A percentile compares a stretch with the other conserved stretches of the same genome.
These are phyloP conservation scores for Coleophoma eucalyptorum DNA, from an alignment of 2,329 filamentous ascomycete species.

Conservation along the genomic window DNA sequence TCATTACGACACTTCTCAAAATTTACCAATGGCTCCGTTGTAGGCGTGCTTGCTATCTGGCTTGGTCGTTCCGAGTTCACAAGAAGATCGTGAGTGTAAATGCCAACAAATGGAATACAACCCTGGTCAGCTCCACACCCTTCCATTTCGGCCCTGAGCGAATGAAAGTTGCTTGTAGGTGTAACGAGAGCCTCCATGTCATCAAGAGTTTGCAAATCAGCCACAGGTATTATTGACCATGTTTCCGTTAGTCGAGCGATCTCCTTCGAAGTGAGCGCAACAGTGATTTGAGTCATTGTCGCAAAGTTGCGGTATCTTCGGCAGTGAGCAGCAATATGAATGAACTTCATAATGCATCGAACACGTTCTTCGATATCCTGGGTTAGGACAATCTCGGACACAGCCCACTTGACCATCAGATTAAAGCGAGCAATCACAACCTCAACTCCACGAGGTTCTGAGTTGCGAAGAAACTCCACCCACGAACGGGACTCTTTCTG, in stretches of 20 bases:
- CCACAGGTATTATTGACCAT: constrained; percentile 65
- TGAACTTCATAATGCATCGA: constrained; percentile 73
- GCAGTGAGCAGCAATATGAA: constrained; percentile 76
- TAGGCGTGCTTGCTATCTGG: constrained; percentile 65
- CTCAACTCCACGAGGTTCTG: constrained; percentile 72
- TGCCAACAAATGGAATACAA: constrained; percentile 80
- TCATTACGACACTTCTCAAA: constrained; percentile 78
- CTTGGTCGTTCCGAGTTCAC: constrained; percentile 78
- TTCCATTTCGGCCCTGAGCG: constrained; percentile 78
- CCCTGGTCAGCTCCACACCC: constrained; percentile 56
- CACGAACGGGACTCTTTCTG: constrained; percentile 67
- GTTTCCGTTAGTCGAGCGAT: constrained; percentile 64
- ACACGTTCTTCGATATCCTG: constrained; percentile 69
- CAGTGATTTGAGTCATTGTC: constrained; percentile 76
- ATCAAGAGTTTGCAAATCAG: constrained; percentile 61
- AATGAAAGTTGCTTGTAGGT: constrained; percentile 74
- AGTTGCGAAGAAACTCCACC: constrained; percentile 74
- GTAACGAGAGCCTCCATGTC: constrained; percentile 72
- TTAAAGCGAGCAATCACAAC: constrained; percentile 85
- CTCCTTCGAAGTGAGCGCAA: constrained; percentile 73
- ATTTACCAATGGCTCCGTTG: constrained; percentile 69
- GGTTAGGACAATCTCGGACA: constrained; percentile 76
- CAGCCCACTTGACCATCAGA: constrained; percentile 82
- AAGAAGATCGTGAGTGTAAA: constrained; percentile 79
- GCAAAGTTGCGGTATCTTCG: constrained; percentile 77